Evolutionary conservation across 768 basidiomycete species (phyloP).

Genomic region (Suillus occidentalis): DNA sequence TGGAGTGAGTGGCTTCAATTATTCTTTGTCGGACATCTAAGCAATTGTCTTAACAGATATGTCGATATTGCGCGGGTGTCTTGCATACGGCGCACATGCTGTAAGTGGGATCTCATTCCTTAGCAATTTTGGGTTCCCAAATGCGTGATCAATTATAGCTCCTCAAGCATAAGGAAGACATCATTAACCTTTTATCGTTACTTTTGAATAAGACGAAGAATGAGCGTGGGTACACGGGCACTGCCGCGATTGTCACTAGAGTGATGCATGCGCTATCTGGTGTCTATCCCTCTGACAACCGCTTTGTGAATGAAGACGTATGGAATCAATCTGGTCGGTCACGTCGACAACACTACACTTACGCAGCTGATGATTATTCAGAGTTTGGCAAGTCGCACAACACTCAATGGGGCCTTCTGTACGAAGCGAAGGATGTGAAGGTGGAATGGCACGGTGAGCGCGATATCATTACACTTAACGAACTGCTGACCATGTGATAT

Average conservation of each 20-base stretch:
- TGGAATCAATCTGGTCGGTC: slow-evolving; percentile 74
- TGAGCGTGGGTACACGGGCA: slow-evolving; percentile 84
- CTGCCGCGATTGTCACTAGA: slow-evolving; percentile 74
- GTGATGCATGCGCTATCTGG: slow-evolving; percentile 73
- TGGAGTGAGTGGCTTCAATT: slow-evolving; percentile 64
- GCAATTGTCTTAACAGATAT: slow-evolving; percentile 50
- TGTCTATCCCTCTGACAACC: slow-evolving; percentile 74
- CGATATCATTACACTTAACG: not conserved
- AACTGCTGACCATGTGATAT: slow-evolving; percentile 19
- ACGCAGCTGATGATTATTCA: slow-evolving; percentile 25
- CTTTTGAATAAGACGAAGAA: slow-evolving; percentile 81
- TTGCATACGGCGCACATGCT: slow-evolving; percentile 68
- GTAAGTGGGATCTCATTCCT: slow-evolving; percentile 38
- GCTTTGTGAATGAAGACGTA: slow-evolving; percentile 80
- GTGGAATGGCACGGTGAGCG: slow-evolving; percentile 84
- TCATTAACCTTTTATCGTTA: slow-evolving; percentile 61
- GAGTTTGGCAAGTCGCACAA: slow-evolving; percentile 66
- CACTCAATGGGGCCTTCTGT: slow-evolving; percentile 77
- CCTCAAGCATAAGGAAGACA: slow-evolving; percentile 62
- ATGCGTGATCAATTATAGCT: slow-evolving; percentile 43
- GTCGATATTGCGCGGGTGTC: slow-evolving; percentile 77
- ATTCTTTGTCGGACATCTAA: not conserved
- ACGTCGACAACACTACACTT: slow-evolving; percentile 9
- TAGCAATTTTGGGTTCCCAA: not conserved
- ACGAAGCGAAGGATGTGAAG: slow-evolving; percentile 74